A percentile compares a stretch with the other conserved stretches of the same genome.
phyloP scores from a whole-genome alignment of 176 grass and related monocot genomes.

The Carex cristatella region DNA sequence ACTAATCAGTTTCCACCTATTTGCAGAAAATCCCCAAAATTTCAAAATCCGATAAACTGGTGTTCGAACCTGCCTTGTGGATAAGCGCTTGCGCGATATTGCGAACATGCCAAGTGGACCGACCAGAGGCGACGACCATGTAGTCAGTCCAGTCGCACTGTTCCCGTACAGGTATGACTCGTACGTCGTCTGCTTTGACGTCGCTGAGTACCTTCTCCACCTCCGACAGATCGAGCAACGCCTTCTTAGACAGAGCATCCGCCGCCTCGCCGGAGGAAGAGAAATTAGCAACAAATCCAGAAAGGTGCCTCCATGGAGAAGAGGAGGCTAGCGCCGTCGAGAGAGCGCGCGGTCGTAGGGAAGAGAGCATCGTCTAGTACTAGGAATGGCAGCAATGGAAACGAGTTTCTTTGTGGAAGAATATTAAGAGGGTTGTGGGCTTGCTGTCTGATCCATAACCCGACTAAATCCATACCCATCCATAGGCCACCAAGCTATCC shows the following conservation, averaged over 20 bases:
- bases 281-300: slow-evolving; percentile 7
- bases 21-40: background rate
- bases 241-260: background rate
- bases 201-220: slow-evolving; percentile 84
- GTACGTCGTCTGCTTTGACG: slow-evolving; percentile 75
- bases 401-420: background rate
- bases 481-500: background rate
- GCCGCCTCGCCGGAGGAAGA: background rate
- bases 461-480: background rate
- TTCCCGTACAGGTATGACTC: slow-evolving; percentile 72
- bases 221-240: slow-evolving; percentile 57
- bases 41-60: slow-evolving; percentile 2
- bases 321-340: background rate
- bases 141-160: slow-evolving; percentile 69
- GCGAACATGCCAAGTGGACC: slow-evolving; percentile 85
- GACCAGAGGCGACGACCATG: slow-evolving; percentile 88
- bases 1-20: background rate
- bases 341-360: slow-evolving; percentile 32
- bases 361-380: slow-evolving; percentile 35
- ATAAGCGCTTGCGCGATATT: slow-evolving; percentile 96
- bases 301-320: slow-evolving; percentile 14
- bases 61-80: slow-evolving; percentile 50
- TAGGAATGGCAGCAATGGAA: background rate
- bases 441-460: background rate
- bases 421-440: background rate